Evolutionary conservation across 139 green algal species (phyloP), one percentile per base, ranked within the genome.

Genomic region (Ostreobium quekettii): DNA sequence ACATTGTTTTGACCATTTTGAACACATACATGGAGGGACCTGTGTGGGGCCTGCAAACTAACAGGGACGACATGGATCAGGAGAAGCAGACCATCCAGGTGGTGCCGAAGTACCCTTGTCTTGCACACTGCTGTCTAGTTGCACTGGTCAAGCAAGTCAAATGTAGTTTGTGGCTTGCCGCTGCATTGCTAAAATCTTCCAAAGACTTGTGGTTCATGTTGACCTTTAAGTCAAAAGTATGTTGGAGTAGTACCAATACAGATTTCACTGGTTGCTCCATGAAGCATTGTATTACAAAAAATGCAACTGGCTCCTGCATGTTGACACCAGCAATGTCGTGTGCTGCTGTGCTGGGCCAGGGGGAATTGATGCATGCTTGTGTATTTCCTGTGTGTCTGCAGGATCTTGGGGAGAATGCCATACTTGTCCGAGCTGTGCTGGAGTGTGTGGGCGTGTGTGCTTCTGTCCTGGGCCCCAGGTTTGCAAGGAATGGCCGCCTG

Each of bases 341-440:
- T 53, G 46, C 15, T 53, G 19, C 46, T 53, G 15, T 53, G 15
- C 15, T 19, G 19, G 19, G 19, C 15, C 19, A 26, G 15, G 46
- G 15, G 15, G 46, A 53, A 19, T 26, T 53, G 15, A 19, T 53
- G 46, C 15, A 19, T 53, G 19, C 26, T 8, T 66, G 11, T 47
- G 7, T 66, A 6, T 48, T 42, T 22, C 59, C 32, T 47, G 32
- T 48, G 7, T 33, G 46, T 49, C 31, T 60, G 53, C 71, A 82
- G 75, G 48, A 68, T 48, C 71, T 89, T 67, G 87, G 81, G 3
- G 68, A 79, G 59, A 90, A 92, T 49, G 79, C 77, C 6, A 48
- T 93, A 61, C 73, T 92, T 36, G 63, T 81, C n/a, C 75, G 79
- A 26, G 60, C 39, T 7, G 53, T 79, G 33, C 32, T 82, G 33